A percentile compares a stretch with the other conserved stretches of the same genome.
These are phyloP conservation scores for Russula foetens DNA, from an alignment of 768 basidiomycete genomes.

Conservation along the genomic window DNA sequence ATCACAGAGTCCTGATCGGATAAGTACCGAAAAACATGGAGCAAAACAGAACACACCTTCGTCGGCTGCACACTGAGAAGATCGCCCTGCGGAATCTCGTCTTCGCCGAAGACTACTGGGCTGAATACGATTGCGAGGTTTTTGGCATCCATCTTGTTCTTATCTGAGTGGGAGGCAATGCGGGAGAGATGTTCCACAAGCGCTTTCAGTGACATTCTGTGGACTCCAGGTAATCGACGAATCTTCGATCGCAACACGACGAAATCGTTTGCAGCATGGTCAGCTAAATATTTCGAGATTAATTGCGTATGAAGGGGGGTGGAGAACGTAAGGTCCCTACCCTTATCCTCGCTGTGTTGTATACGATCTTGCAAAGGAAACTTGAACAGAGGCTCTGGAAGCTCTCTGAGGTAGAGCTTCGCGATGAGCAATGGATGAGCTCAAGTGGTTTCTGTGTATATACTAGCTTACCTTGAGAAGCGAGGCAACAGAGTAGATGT, in stretches of 20 bases:
- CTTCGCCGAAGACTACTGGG: constrained; percentile 84
- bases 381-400: constrained; percentile 86
- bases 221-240: constrained; percentile 71
- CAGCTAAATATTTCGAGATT: constrained; percentile 35
- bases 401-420: constrained; percentile 72
- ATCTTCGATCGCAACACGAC: constrained; percentile 80
- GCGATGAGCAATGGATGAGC: background rate
- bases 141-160: constrained; percentile 92
- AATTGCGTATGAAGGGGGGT: background rate
- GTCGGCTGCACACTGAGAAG: constrained; percentile 63
- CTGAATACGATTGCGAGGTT: constrained; percentile 91
- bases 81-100: constrained; percentile 78
- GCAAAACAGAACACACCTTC: constrained; percentile 44
- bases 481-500: constrained; percentile 77
- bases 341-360: constrained; percentile 70
- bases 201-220: constrained; percentile 76
- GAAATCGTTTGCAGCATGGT: constrained; percentile 65
- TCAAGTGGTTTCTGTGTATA: background rate
- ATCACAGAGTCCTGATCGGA: constrained; percentile 55
- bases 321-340: constrained; percentile 31
- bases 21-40: background rate
- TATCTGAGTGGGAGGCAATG: constrained; percentile 54
- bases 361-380: constrained; percentile 74
- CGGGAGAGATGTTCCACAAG: constrained; percentile 77
- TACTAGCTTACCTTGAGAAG: constrained; percentile 61